Base-by-base conservation (phyloP, 2,329 filamentous ascomycete genomes). In the Calonectria pseudoreteaudii region DNA sequence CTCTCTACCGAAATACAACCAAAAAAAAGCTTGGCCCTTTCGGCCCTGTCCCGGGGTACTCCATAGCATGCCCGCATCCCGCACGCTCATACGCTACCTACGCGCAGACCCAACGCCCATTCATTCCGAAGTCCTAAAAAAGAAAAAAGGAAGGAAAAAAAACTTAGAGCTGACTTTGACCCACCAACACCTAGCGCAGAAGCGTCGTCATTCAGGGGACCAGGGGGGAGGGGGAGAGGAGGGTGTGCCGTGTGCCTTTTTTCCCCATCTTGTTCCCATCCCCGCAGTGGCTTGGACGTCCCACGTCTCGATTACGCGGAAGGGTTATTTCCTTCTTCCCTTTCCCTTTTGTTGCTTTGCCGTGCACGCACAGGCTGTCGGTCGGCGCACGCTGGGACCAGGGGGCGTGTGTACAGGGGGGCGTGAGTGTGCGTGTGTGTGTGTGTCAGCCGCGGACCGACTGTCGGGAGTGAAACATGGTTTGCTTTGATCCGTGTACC, bases 21-120 rank as follows among this genome's bases (percentile, higher is more conserved):
- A n/a, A n/a, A n/a, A 47, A 47, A 34, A 47, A 47, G 44, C 44
- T 47, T 47, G 18, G 44, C n/a, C 20, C 44, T 47, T 20, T 47
- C 23, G 6, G 34, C 65, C 65, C 23, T 53, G 67, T 41, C 36
- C 56, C 60, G 68, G 71, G 68, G 71, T 75, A 70, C 74, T n/a
- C 68, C 74, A 74, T 72, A 58, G 68, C 72, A 58, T 47, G 50
- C 23, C 11, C 28, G 65, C 65, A 64, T 68, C 23, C 66, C 14
- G 64, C 31, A 10, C 36, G 18, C 41, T 20, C 20, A 47, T 23
- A 47, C 41, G 41, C 41, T 23, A 20, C 4, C 20, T 47, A 23
- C 44, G 44, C 44, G 44, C 44, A 47, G n/a, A 4, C 41, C 41
- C 41, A 47, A 11, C 41, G 20, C 41, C 9, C 20, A 20, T 11